Conservation (phyloP, 768 basidiomycete species). For the Panus rudis region DNA sequence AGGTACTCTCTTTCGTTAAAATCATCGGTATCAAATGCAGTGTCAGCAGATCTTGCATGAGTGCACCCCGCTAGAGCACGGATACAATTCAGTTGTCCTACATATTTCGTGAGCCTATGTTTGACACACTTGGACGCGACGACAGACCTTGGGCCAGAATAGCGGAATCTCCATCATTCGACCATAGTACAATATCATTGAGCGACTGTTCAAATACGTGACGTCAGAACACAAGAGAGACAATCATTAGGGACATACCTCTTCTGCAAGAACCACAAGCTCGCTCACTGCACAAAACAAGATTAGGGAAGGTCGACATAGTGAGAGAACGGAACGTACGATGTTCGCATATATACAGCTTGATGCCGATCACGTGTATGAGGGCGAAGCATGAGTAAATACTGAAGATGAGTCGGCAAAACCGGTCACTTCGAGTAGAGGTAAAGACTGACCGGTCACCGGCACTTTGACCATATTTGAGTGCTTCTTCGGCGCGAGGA, state of each 20-base stretch:
- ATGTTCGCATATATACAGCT: conserved; percentile 56
- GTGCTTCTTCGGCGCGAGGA: conserved; percentile 51
- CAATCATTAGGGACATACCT: conserved; percentile 31
- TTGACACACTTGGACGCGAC: neutral
- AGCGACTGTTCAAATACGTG: conserved; percentile 33
- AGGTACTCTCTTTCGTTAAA: conserved; percentile 53
- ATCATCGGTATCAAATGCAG: conserved; percentile 52
- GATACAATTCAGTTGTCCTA: conserved; percentile 55
- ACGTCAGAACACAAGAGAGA: neutral
- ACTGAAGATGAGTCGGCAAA: conserved; percentile 1
- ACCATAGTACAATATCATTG: conserved; percentile 49
- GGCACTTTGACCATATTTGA: conserved; percentile 58
- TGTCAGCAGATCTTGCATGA: conserved; percentile 37
- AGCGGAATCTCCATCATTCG: conserved; percentile 45
- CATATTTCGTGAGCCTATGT: neutral
- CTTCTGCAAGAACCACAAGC: conserved; percentile 49
- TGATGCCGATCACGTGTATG: conserved; percentile 46
- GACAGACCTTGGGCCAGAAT: conserved; percentile 47
- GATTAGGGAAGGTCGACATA: neutral
- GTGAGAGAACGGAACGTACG: conserved; percentile 30
- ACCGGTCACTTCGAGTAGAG: neutral
- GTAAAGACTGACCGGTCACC: conserved; percentile 47
- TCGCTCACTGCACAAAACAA: conserved; percentile 42
- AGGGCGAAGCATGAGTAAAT: conserved; percentile 51
- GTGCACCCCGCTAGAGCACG: conserved; percentile 62